Conservation (phyloP, 2,329 filamentous ascomycete species). For the Fusarium buharicum region DNA sequence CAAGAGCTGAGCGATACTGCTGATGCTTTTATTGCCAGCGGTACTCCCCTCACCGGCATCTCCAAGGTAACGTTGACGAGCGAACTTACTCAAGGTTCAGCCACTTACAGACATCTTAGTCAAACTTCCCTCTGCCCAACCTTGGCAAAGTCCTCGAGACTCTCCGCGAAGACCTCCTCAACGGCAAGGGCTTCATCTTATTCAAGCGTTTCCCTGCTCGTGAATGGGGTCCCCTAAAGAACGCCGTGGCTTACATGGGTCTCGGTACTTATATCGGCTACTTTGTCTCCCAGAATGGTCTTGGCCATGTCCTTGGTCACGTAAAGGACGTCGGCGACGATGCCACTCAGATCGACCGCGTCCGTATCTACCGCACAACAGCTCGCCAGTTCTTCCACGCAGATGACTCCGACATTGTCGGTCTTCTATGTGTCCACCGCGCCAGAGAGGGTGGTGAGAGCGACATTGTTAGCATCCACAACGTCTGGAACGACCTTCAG, state of each 20-base stretch:
- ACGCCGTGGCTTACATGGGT: constrained; percentile 90
- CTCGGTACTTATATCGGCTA: constrained; percentile 87
- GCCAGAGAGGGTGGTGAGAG: constrained; percentile 85
- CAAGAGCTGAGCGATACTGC: constrained; percentile 73
- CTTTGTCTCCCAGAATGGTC: constrained; percentile 86
- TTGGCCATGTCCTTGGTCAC: constrained; percentile 86
- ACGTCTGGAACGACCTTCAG: constrained; percentile 84
- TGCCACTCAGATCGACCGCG: constrained; percentile 81
- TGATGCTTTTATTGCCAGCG: constrained; percentile 73
- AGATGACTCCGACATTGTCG: constrained; percentile 85
- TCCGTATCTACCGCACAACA: constrained; percentile 90
- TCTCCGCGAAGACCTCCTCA: constrained; percentile 62
- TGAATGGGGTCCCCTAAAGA: constrained; percentile 81
- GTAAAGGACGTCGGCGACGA: constrained; percentile 91
- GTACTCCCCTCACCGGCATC: constrained; percentile 77
- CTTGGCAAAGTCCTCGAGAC: constrained; percentile 51
- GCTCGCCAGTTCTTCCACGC: constrained; percentile 69
- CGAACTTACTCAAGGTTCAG: too few species aligned
- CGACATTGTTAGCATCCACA: constrained; percentile 81
- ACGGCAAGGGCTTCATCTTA: constrained; percentile 89
- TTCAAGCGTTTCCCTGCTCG: constrained; percentile 86
- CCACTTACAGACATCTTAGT: constrained; percentile 38
- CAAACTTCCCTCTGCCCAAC: constrained; percentile 57
- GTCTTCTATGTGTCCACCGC: constrained; percentile 81
- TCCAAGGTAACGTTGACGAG: constrained; percentile 38